Evolutionary conservation across 2,329 filamentous ascomycete genomes (phyloP), one percentile per base, ranked within the genome.

Genomic region (Boeremia lycopersici): DNA sequence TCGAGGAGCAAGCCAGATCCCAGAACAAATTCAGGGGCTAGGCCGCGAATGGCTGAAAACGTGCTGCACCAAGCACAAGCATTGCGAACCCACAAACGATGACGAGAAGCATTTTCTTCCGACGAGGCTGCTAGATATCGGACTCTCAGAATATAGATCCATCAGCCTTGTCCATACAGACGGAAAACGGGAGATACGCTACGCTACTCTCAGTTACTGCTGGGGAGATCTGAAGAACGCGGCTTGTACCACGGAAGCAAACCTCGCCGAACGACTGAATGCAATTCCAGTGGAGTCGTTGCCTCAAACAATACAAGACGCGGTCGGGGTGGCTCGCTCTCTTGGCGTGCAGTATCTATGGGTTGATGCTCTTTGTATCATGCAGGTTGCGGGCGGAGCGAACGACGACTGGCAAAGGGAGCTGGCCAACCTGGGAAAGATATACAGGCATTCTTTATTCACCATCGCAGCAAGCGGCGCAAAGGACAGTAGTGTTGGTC

Each of bases 351-450:
- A 13, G 8, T 52, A 41, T 6, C 4, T 52, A 4, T 52, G 49
- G 49, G 11, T 52, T 1, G 49, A 52, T n/a, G 49, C 49, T 5
- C 41, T 52, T 5, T 52, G 42, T 13, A 52, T 52, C 10, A 13
- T 40, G 17, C 48, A 52, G n/a, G 28, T 26, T 3, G 25, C 34
- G 10, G n/a, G 15, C 2, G 39, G 25, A 12, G 9, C 8, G 4
- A 50, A 39, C 12, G 15, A 26, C 17, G 40, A 50, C 11, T 50
- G 48, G 48, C 11, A 31, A 19, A 33, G 34, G 3, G 40, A 51
- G n/a, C 10, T 39, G 2, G 17, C 13, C 1, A 38, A 17, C 4
- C 33, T 51, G 33, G 48, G 48, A 4, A 33, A 30, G 9, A 33
- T 51, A 11, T 51, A 51, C 26, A 15, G 17, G 1, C 26, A 39